Percentiles rank a stretch among this genome's conserved stretches.
Conservation (phyloP, 2,329 filamentous ascomycete species). For the Penicillium sp. region DNA sequence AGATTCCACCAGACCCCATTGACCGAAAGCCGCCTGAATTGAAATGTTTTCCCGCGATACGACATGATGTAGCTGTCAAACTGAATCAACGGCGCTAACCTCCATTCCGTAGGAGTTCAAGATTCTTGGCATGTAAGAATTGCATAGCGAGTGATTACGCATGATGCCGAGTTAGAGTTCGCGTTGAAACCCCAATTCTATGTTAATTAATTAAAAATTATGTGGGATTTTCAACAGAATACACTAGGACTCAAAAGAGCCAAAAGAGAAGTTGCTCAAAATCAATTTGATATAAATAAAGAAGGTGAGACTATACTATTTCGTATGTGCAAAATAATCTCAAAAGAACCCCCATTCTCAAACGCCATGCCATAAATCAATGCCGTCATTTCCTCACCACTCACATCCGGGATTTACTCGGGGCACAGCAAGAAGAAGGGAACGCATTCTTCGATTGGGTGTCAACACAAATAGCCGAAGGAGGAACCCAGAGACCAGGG, state of each 20-base stretch:
- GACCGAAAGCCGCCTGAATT: too few species aligned
- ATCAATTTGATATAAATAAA: not conserved
- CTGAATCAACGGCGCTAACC: too few species aligned
- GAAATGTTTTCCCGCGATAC: too few species aligned
- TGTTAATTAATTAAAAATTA: too few species aligned
- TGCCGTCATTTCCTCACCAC: not conserved
- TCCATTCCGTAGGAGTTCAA: too few species aligned
- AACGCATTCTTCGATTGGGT: slow-evolving; percentile 31
- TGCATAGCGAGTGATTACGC: too few species aligned
- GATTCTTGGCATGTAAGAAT: too few species aligned
- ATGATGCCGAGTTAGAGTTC: too few species aligned
- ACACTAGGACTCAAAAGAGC: too few species aligned
- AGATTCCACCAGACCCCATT: too few species aligned
- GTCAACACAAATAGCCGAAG: slow-evolving; percentile 32
- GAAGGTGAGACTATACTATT: slow-evolving; percentile 3
- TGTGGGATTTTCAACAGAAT: not conserved
- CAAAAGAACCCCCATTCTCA: not conserved
- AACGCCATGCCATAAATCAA: slow-evolving; percentile 6
- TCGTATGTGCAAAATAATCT: slow-evolving; percentile 11
- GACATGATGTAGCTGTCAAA: too few species aligned
- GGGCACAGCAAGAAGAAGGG: slow-evolving; percentile 23
- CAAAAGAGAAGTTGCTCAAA: not conserved
- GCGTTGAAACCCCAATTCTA: too few species aligned
- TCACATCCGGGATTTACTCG: slow-evolving; percentile 23
- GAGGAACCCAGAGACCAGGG: slow-evolving; percentile 59